phyloP scores from a whole-genome alignment of 306 rosid genomes.

The Begonia loranthoides region DNA sequence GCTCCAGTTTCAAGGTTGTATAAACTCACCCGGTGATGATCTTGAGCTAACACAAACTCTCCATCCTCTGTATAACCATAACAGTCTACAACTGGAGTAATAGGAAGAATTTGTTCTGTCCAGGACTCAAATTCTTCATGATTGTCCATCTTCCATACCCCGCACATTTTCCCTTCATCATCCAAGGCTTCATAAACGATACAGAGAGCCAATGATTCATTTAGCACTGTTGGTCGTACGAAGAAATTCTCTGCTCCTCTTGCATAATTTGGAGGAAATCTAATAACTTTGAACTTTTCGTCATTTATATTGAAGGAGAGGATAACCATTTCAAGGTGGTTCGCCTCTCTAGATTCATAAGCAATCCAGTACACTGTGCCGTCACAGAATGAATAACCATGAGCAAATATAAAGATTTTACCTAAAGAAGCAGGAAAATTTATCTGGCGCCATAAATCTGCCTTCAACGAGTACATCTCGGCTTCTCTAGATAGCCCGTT shows the following conservation, averaged over 20 bases:
- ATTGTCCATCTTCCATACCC: not conserved
- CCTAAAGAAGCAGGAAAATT: not conserved
- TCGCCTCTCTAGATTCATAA: not conserved
- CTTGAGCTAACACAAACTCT: not conserved
- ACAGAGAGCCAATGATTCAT: not conserved
- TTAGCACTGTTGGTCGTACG: not conserved
- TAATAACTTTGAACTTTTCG: not conserved
- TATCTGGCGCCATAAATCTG: not conserved
- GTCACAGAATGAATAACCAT: not conserved
- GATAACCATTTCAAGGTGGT: not conserved
- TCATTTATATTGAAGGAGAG: too few relatives aligned
- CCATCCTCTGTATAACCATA: not conserved
- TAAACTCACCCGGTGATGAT: not conserved
- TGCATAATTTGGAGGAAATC: not conserved
- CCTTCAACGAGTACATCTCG: not conserved
- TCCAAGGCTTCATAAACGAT: not conserved
- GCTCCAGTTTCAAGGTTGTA: not conserved
- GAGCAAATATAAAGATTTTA: too few relatives aligned
- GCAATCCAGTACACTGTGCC: not conserved
- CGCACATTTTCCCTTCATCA: not conserved
- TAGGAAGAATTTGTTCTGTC: not conserved
- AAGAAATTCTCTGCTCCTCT: not conserved
- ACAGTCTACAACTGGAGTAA: not conserved
- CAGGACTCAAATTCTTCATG: not conserved
- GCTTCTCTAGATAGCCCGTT: not conserved